Evolutionary conservation across 164 flowering plant genomes (phyloP), one percentile per base, ranked within the genome.

Genomic region (Echeveria elegans): DNA sequence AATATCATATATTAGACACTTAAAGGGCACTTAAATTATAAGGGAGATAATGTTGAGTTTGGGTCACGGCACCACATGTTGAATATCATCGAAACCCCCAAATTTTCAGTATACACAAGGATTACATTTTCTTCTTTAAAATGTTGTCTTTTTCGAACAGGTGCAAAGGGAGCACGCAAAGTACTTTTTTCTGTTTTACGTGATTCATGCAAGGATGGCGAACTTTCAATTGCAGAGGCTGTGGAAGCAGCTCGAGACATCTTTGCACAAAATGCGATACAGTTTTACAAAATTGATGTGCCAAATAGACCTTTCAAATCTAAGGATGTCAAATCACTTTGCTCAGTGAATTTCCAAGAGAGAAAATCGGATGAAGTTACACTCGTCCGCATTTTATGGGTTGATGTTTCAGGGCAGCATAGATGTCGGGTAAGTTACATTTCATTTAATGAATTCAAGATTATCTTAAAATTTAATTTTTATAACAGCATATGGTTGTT

Each of bases 401-500:
- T 86, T 40, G 99, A 94, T 79, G 71, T 84, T 56, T 94, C 99
- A 67, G 99, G 97, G 40, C 93, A 94, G 70, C 88, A 86, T 63
- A 81, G 99, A 76, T 94, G 96, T 61, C 95, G 97, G 64, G 99
- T 91, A 78, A 77, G 93, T 71, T 28, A 5, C 58, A 6, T 56
- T 14, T 56, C 61, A 26, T 56, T 56, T 32, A 5, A 19, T 14
- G 32, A 24, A 26, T 28, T 56, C 28, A 21, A 53, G 59, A 9
- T 21, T 53, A 11, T 9, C 24, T 50, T 5, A n/a, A n/a, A 3
- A 53, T 53, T 56, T 12, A 3, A 56, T 32, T 56, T 29, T 28
- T 56, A 15, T 18, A 12, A 5, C 61, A 24, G 19, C 12, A 28
- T 28, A 4, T 56, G 61, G 31, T 56, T 6, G n/a, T 26, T 56